Evolutionary conservation across 2,329 filamentous ascomycete species (phyloP), one percentile per base, ranked within the genome.

Genomic region (Arthrobotrys conoides): DNA sequence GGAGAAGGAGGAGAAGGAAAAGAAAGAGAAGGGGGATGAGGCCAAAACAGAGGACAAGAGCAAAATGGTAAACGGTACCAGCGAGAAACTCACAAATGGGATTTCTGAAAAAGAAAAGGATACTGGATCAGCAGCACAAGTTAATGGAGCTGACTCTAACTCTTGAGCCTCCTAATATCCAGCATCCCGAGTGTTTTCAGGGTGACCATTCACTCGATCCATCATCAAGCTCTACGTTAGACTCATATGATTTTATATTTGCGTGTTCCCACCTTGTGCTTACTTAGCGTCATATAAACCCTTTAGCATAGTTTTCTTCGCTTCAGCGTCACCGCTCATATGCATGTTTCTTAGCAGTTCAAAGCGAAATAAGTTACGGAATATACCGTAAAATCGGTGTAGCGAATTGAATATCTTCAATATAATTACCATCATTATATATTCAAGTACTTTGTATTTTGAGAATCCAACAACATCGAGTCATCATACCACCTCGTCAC

Each of bases 11-110:
- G 84, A 85, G 71, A 84, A 84, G 36, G 59, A 79, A 10, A 83
- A 84, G 9, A 81, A 83, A 22, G 81, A 82, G 10, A 83, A 85
- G 20, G n/a, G 82, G 84, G n/a, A 57, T 1, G 83, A 85, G 1
- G 84, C 86, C 1, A 84, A 86, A 0, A 85, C 87, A 0, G 84
- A 84, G 5, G 84, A 84, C 0, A 83, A 84, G 6, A 83, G 84
- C 6, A 84, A 86, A 27, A 27, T 61, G 36, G 20, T 27, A n/a
- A 22, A 61, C 20, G 55, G 24, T 22, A 24, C 16, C 33, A 44
- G 30, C 27, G 53, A 30, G 16, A 70, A 76, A 57, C 72, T 76
- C 36, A 76, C 66, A 2, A 76, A 76, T 20, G 72, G 72, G 20
- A 51, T 44, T 27, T 33, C 57, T 46, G 66, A 76, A 27, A 70